Percentiles rank a stretch among this genome's conserved stretches.
Evolutionary conservation across 768 basidiomycete species (phyloP).

Genomic region (Amyloporia xantha): DNA sequence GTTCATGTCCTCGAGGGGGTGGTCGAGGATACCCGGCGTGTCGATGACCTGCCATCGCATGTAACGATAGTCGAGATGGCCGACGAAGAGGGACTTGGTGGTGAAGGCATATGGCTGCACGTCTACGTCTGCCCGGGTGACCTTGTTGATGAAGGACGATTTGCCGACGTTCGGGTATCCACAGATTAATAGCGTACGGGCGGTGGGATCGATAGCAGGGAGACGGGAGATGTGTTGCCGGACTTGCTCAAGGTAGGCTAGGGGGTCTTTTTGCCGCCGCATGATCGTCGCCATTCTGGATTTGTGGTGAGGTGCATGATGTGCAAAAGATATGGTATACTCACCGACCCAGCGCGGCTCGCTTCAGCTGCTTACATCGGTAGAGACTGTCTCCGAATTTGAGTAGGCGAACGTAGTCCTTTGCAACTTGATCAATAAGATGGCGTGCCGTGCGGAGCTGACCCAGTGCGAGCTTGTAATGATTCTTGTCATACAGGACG

Average conservation of each 20-base stretch:
- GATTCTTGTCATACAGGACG: constrained; percentile 99
- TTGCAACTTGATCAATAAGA: constrained; percentile 94
- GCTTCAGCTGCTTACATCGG: constrained; percentile 97
- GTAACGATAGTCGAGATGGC: constrained; percentile 98
- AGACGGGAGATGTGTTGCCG: constrained; percentile 98
- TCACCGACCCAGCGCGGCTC: constrained; percentile 92
- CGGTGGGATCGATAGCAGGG: constrained; percentile 96
- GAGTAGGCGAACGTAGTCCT: constrained; percentile 93
- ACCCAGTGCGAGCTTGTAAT: constrained; percentile 97
- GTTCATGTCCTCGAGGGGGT: constrained; percentile 99
- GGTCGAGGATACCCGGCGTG: constrained; percentile 96
- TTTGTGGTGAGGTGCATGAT: constrained; percentile 1
- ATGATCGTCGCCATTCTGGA: constrained; percentile 96
- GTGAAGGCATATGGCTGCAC: constrained; percentile 99
- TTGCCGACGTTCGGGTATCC: constrained; percentile 99
- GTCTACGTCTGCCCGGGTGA: constrained; percentile 98
- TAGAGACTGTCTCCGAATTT: constrained; percentile 98
- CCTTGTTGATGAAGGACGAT: constrained; percentile 99
- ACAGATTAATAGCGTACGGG: constrained; percentile 94
- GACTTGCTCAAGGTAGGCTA: constrained; percentile 98
- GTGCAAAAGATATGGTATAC: constrained; percentile 22
- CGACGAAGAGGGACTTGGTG: constrained; percentile 96
- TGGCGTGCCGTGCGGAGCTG: constrained; percentile 94
- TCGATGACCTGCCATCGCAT: constrained; percentile 99
- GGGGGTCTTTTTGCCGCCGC: constrained; percentile 96